Evolutionary conservation across 805 yeast species (phyloP).

Genomic region (Phaffomyces antillensis): DNA sequence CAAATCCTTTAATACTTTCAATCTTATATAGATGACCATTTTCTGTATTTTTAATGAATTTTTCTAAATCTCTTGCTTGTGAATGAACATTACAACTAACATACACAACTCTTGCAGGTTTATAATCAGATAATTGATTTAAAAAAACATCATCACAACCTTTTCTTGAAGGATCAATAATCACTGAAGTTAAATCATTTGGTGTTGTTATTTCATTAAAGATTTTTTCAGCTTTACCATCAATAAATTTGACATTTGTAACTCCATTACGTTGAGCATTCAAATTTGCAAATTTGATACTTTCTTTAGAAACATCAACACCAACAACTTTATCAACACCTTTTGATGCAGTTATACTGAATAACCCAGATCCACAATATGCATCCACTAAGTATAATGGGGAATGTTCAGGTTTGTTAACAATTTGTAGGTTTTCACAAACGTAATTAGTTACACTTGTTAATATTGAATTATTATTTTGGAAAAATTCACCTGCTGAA

Average conservation of each 20-base stretch:
- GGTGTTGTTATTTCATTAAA: slow-evolving; percentile 77
- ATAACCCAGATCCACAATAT: slow-evolving; percentile 93
- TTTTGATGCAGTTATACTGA: slow-evolving; percentile 77
- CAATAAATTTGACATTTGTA: slow-evolving; percentile 73
- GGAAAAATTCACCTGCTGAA: slow-evolving; percentile 94
- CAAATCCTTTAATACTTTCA: slow-evolving; percentile 88
- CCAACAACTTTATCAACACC: slow-evolving; percentile 17
- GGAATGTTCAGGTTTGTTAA: slow-evolving; percentile 28
- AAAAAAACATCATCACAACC: slow-evolving; percentile 90
- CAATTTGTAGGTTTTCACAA: slow-evolving; percentile 49
- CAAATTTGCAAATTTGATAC: slow-evolving; percentile 77
- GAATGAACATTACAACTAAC: slow-evolving; percentile 97
- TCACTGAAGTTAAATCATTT: slow-evolving; percentile 71
- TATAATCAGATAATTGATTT: slow-evolving; percentile 74
- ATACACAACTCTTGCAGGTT: slow-evolving; percentile 85
- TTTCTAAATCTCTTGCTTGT: slow-evolving; percentile 90
- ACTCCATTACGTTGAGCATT: slow-evolving; percentile 76
- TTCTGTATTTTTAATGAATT: slow-evolving; percentile 60
- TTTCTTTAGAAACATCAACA: slow-evolving; percentile 63
- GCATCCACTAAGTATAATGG: slow-evolving; percentile 82
- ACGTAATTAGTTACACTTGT: slow-evolving; percentile 82
- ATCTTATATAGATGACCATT: slow-evolving; percentile 58
- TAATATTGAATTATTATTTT: slow-evolving; percentile 86
- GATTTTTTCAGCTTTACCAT: slow-evolving; percentile 88
- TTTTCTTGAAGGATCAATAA: slow-evolving; percentile 94